A percentile compares a stretch with the other conserved stretches of the same genome.
Evolutionary conservation across 2,329 filamentous ascomycete genomes (phyloP).

Genomic region (Alternaria sp.): DNA sequence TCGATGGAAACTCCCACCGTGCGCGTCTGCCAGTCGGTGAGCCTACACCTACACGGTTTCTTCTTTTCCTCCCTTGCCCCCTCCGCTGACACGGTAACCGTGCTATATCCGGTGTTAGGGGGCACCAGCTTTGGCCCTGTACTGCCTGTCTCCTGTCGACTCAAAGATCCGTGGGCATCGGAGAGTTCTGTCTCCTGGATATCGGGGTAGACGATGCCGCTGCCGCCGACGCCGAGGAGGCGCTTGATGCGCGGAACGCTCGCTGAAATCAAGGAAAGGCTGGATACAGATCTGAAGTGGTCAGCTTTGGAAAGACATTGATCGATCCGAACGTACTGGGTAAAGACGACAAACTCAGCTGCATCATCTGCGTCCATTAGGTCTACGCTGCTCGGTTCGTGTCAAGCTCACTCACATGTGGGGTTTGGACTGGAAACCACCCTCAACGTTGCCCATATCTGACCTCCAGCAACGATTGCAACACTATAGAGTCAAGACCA

Average conservation of each 20-base stretch:
- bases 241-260: slow-evolving; percentile 27
- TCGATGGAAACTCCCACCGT: slow-evolving; percentile 19
- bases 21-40: slow-evolving; percentile 3
- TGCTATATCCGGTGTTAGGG: slow-evolving; percentile 14
- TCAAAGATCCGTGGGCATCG: background rate
- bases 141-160: slow-evolving; percentile 1
- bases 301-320: background rate
- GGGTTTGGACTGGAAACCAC: slow-evolving; percentile 12
- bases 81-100: slow-evolving; percentile 19
- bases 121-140: slow-evolving; percentile 18
- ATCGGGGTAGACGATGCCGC: slow-evolving; percentile 16
- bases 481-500: slow-evolving; percentile 9
- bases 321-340: slow-evolving; percentile 14
- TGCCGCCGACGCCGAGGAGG: slow-evolving; percentile 18
- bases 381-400: background rate
- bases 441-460: slow-evolving; percentile 20
- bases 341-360: slow-evolving; percentile 17
- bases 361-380: slow-evolving; percentile 19
- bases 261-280: slow-evolving; percentile 25
- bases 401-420: slow-evolving; percentile 11
- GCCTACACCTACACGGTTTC: slow-evolving; percentile 14
- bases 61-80: slow-evolving; percentile 12
- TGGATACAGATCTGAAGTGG: slow-evolving; percentile 16
- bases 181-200: slow-evolving; percentile 24
- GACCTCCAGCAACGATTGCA: slow-evolving; percentile 15